These are phyloP conservation scores for Apium graveolens DNA, from an alignment of 129 eudicot genomes.

Conservation along the genomic window DNA sequence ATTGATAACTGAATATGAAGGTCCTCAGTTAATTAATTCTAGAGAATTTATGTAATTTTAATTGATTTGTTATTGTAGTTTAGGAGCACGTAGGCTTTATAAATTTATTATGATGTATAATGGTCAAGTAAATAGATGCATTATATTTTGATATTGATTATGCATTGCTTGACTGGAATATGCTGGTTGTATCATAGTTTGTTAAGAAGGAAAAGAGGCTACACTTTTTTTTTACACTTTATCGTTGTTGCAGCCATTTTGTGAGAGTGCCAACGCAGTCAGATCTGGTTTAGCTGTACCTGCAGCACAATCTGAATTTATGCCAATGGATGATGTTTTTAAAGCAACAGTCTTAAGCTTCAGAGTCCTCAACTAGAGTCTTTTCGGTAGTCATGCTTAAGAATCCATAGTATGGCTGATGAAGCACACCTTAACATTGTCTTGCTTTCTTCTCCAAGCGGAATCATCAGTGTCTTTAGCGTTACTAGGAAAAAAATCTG, in stretches of 20 bases:
- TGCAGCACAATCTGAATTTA: constrained; percentile 63
- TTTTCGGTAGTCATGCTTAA: constrained; percentile 40
- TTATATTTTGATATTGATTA: background rate
- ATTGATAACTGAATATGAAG: too few relatives aligned
- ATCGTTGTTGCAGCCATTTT: constrained; percentile 57
- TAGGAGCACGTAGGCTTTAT: background rate
- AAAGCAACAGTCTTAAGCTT: constrained; percentile 60
- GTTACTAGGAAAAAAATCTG: background rate
- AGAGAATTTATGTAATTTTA: background rate
- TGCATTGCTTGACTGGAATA: background rate
- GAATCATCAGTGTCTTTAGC: too few relatives aligned
- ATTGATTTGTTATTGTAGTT: too few relatives aligned
- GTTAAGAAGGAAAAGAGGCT: background rate
- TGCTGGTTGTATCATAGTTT: background rate
- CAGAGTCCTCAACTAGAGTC: constrained; percentile 71
- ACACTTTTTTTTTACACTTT: background rate
- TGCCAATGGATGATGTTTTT: constrained; percentile 68
- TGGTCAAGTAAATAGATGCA: background rate
- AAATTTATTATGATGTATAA: too few relatives aligned
- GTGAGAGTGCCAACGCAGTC: constrained; percentile 80
- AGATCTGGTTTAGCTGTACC: constrained; percentile 73
- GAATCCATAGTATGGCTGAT: background rate
- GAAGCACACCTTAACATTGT: background rate
- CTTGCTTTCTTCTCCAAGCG: background rate
- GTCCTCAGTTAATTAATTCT: background rate